Evolutionary conservation across 2,329 filamentous ascomycete genomes (phyloP).

Genomic region (Chaetomium sp.): DNA sequence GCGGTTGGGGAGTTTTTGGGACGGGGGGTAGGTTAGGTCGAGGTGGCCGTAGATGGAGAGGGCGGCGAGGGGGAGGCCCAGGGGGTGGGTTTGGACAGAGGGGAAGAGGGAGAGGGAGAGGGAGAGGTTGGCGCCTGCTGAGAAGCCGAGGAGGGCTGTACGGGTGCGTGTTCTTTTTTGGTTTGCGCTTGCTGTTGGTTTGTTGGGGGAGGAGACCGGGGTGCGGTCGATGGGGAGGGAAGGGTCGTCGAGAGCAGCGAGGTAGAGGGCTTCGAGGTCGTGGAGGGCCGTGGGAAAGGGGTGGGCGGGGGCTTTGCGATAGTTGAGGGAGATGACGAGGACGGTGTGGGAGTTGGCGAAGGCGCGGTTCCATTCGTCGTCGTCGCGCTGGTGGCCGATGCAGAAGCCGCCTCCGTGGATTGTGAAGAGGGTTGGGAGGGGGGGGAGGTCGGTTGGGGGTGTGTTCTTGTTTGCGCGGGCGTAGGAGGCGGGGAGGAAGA

Average conservation of each 20-base stretch:
- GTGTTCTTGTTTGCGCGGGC: constrained; percentile 17
- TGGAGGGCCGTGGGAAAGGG: constrained; percentile 40
- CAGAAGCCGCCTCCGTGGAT: constrained; percentile 48
- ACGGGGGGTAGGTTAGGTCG: constrained; percentile 33
- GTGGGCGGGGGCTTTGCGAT: constrained; percentile 40
- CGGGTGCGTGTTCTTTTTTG: constrained; percentile 24
- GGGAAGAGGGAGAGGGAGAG: constrained; percentile 34
- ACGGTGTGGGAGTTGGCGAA: constrained; percentile 36
- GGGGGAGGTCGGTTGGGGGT: constrained; percentile 13
- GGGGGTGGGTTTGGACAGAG: background rate
- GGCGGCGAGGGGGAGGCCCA: constrained; percentile 24
- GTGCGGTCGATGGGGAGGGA: constrained; percentile 39
- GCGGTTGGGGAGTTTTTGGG: constrained; percentile 29
- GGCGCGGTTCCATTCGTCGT: constrained; percentile 41
- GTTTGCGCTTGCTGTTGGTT: too few species aligned
- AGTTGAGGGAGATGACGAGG: constrained; percentile 43
- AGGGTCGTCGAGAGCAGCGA: constrained; percentile 38
- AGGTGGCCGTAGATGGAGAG: constrained; percentile 39
- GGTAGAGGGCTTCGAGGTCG: constrained; percentile 40
- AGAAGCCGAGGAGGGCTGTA: constrained; percentile 45
- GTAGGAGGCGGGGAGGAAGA: constrained; percentile 37
- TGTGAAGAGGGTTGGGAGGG: constrained; percentile 40
- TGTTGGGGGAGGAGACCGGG: background rate
- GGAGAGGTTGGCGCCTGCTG: constrained; percentile 45
- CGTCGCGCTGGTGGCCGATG: constrained; percentile 36